A percentile compares a stretch with the other conserved stretches of the same genome.
Conservation (phyloP, 2,329 filamentous ascomycete species). For the Setomelanomma holmii region DNA sequence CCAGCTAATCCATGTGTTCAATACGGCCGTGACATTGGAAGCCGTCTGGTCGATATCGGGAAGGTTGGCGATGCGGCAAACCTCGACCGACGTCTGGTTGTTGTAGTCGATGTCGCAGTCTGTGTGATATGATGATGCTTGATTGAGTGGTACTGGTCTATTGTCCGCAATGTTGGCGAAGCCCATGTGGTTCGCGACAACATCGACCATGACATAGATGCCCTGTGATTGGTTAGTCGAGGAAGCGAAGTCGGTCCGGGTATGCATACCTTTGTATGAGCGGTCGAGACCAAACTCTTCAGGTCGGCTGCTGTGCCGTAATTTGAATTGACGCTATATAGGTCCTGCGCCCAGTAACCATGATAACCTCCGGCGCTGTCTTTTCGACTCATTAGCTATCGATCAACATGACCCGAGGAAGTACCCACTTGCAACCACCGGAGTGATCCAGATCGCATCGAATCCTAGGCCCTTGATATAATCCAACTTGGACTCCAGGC, state of each 20-base stretch:
- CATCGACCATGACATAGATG: slow-evolving; percentile 60
- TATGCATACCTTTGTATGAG: slow-evolving; percentile 55
- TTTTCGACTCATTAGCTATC: slow-evolving; percentile 4
- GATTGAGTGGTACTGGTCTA: slow-evolving; percentile 35
- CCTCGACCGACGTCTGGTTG: slow-evolving; percentile 39
- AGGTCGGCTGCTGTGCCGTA: slow-evolving; percentile 59
- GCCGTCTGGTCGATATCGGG: slow-evolving; percentile 39
- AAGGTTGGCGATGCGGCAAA: slow-evolving; percentile 39
- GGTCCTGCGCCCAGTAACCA: slow-evolving; percentile 59
- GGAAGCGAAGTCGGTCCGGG: not conserved
- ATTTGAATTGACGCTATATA: slow-evolving; percentile 57
- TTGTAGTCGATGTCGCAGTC: slow-evolving; percentile 40
- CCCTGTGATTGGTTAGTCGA: slow-evolving; percentile 27
- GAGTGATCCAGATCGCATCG: slow-evolving; percentile 58
- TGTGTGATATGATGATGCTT: slow-evolving; percentile 34
- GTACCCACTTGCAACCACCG: slow-evolving; percentile 40
- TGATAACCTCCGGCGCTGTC: slow-evolving; percentile 58
- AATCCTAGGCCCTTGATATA: slow-evolving; percentile 61
- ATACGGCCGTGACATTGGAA: slow-evolving; percentile 29
- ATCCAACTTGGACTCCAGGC: slow-evolving; percentile 57
- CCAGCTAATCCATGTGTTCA: slow-evolving; percentile 40
- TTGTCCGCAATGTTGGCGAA: slow-evolving; percentile 34
- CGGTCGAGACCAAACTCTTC: slow-evolving; percentile 52
- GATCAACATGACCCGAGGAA: not conserved
- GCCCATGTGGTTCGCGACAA: slow-evolving; percentile 59